Percentiles rank a stretch among this genome's conserved stretches.
phyloP scores from a whole-genome alignment of 2,329 filamentous ascomycete genomes.

The Colletotrichum viniferum region DNA sequence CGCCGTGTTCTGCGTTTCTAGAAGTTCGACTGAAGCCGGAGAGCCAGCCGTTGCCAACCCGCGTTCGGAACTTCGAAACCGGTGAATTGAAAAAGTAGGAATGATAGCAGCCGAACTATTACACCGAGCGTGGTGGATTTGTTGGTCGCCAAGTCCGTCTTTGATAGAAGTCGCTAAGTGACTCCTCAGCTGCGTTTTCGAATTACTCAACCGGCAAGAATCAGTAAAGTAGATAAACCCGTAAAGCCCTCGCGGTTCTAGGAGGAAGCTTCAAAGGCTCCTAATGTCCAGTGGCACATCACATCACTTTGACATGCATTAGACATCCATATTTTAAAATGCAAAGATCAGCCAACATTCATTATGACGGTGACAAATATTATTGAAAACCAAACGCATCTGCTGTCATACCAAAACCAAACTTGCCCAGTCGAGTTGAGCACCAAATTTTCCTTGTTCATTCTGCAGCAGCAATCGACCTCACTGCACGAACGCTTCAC shows the following conservation, averaged over 20 bases:
- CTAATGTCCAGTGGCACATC: not conserved
- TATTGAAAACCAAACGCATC: not conserved
- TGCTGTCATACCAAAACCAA: not conserved
- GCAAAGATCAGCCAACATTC: not conserved
- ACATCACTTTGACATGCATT: not conserved
- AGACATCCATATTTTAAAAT: not conserved
- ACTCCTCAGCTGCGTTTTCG: not conserved
- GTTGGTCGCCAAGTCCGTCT: not conserved
- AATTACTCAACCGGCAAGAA: not conserved
- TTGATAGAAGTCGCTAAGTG: not conserved
- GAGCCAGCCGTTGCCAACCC: not conserved
- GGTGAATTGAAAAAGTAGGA: not conserved
- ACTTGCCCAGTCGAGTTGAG: not conserved
- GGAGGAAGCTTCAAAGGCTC: not conserved
- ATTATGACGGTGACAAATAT: not conserved
- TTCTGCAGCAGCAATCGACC: not conserved
- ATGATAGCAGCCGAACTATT: not conserved
- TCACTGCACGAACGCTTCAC: not conserved
- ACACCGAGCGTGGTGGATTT: not conserved
- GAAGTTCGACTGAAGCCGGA: not conserved
- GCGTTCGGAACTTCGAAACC: not conserved
- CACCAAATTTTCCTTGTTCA: not conserved
- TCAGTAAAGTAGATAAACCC: not conserved
- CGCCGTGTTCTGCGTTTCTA: not conserved
- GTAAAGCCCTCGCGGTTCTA: not conserved